Evolutionary conservation across 257 asterid species (phyloP).

Genomic region (Paulownia fortunei): DNA sequence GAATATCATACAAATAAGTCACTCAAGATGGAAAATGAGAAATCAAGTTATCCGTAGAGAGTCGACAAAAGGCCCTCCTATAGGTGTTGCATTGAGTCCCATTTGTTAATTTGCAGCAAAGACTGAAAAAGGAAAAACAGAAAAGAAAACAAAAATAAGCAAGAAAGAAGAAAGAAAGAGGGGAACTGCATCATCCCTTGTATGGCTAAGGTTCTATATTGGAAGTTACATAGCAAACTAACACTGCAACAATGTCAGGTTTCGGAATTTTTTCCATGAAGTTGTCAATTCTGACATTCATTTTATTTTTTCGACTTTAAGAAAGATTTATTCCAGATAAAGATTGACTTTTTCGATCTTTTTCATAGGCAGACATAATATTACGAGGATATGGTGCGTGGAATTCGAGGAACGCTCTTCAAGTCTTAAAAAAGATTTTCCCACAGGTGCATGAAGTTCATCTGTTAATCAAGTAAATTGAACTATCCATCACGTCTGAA

Average conservation of each 20-base stretch:
- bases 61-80: no score
- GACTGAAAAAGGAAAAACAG: no score
- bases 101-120: no score
- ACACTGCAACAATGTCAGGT: neutral
- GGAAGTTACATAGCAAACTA: neutral
- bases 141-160: neutral
- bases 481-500: no score
- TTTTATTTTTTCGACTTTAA: no score
- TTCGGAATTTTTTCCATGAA: neutral
- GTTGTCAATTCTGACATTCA: neutral
- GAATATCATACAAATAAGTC: no score
- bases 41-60: no score
- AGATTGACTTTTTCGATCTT: neutral
- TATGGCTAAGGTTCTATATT: no score
- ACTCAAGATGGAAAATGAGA: no score
- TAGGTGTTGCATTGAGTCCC: no score
- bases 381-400: conserved; percentile 77
- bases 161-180: neutral
- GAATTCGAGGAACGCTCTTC: conserved; percentile 69
- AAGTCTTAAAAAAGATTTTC: conserved; percentile 59
- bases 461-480: no score
- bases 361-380: conserved; percentile 67
- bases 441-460: conserved; percentile 52
- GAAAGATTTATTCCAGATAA: neutral
- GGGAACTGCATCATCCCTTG: no score